Evolutionary conservation across 2,329 filamentous ascomycete genomes (phyloP).

Genomic region (Fusarium sp.): DNA sequence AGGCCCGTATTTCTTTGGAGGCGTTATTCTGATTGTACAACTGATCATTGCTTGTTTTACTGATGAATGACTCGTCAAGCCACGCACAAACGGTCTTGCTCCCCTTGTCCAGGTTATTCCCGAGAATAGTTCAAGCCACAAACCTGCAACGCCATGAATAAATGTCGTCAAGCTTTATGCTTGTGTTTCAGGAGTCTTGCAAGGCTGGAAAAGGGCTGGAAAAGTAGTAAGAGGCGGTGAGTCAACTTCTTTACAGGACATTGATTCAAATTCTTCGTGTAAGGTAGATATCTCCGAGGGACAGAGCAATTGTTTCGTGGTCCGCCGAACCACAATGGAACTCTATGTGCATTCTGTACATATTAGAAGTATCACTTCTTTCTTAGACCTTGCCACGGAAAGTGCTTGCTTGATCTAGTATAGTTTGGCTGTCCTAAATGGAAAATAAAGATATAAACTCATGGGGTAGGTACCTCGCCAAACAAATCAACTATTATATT

Average conservation of each 20-base stretch:
- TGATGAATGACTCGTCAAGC: slow-evolving; percentile 28
- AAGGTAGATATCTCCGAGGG: slow-evolving; percentile 11
- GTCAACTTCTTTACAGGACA: neutral
- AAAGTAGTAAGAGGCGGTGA: slow-evolving; percentile 20
- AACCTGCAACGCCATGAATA: neutral
- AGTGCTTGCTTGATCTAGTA: neutral
- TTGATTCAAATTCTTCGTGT: neutral
- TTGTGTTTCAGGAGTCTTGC: slow-evolving; percentile 15
- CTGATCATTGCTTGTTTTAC: neutral
- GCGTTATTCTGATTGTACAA: neutral
- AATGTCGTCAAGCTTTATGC: slow-evolving; percentile 9
- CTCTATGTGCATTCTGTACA: neutral
- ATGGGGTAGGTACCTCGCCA: too few species aligned
- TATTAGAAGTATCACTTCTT: neutral
- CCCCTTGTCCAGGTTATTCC: neutral
- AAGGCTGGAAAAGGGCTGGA: neutral
- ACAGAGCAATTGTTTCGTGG: neutral
- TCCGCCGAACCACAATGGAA: neutral
- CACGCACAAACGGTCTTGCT: neutral
- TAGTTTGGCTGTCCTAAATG: neutral
- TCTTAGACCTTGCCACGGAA: neutral
- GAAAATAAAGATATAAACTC: neutral
- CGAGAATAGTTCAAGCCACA: neutral
- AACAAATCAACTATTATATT: neutral
- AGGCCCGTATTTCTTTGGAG: neutral